phyloP scores from a whole-genome alignment of 805 yeast genomes.

The Blastobotrys peoriensis region DNA sequence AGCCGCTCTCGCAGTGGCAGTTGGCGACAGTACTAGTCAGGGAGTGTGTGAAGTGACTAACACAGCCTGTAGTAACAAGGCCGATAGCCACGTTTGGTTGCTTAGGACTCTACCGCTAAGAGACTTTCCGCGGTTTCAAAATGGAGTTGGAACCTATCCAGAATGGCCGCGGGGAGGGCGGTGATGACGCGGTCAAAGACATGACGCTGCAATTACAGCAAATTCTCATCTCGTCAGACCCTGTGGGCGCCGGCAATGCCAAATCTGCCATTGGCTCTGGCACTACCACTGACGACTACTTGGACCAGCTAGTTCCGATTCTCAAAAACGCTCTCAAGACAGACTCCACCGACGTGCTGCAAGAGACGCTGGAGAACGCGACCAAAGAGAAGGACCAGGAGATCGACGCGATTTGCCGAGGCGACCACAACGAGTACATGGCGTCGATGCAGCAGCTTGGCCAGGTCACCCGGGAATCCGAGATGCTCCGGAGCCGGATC shows the following conservation, averaged over 20 bases:
- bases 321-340: conserved; percentile 55
- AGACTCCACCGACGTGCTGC: conserved; percentile 49
- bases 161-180: too few relatives aligned
- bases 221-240: conserved; percentile 18
- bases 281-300: conserved; percentile 48
- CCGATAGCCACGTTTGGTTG: too few relatives aligned
- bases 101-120: too few relatives aligned
- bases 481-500: conserved; percentile 50
- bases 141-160: too few relatives aligned
- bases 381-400: conserved; percentile 58
- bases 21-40: too few relatives aligned
- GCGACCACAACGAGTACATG: conserved; percentile 45
- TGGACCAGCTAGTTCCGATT: conserved; percentile 75
- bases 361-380: conserved; percentile 45
- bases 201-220: conserved; percentile 20
- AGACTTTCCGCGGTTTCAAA: too few relatives aligned
- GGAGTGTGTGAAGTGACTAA: too few relatives aligned
- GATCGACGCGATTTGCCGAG: conserved; percentile 54
- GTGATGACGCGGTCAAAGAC: conserved; percentile 13
- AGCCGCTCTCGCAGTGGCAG: too few relatives aligned
- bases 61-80: too few relatives aligned
- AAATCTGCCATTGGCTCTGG: conserved; percentile 5
- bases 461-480: conserved; percentile 52
- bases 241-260: conserved; percentile 7
- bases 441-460: conserved; percentile 56